Conservation (phyloP, 1,284 basidiomycete genomes). For the Boletus albobrunnescens region DNA sequence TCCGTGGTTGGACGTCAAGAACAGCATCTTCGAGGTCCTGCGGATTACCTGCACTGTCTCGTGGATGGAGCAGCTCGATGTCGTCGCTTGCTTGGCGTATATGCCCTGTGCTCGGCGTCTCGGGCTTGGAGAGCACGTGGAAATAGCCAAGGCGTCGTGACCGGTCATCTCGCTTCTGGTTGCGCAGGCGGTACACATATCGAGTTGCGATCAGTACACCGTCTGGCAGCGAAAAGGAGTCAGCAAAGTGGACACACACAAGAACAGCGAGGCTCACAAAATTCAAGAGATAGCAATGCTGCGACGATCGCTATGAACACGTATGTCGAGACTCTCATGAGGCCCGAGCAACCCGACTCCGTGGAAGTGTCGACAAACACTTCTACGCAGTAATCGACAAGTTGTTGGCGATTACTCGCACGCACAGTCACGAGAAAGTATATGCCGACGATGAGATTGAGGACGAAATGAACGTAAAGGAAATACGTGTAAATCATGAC, state of each 20-base stretch:
- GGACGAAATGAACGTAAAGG: constrained; percentile 52
- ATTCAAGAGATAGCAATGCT: constrained; percentile 46
- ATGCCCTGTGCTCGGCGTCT: constrained; percentile 13
- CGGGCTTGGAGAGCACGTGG: constrained; percentile 28
- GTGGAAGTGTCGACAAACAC: constrained; percentile 41
- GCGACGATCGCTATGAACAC: constrained; percentile 46
- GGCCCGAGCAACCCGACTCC: constrained; percentile 42
- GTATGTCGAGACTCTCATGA: constrained; percentile 42
- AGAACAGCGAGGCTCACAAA: constrained; percentile 42
- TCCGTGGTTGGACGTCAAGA: constrained; percentile 22
- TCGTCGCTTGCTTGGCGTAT: constrained; percentile 28
- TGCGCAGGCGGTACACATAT: constrained; percentile 53
- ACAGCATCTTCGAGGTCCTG: constrained; percentile 18
- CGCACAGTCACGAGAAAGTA: constrained; percentile 52
- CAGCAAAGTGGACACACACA: background rate
- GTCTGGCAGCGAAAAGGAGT: constrained; percentile 32
- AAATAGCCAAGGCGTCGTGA: constrained; percentile 34
- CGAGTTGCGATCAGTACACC: constrained; percentile 55
- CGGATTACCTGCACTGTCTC: constrained; percentile 12
- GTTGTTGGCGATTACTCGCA: constrained; percentile 41
- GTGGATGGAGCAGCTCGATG: constrained; percentile 28
- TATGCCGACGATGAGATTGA: constrained; percentile 51
- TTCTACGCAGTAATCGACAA: constrained; percentile 43
- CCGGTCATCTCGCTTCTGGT: constrained; percentile 42
- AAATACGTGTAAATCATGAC: constrained; percentile 54